A percentile compares a stretch with the other conserved stretches of the same genome.
Conservation (phyloP, 2,329 filamentous ascomycete genomes). For the Decorospora gaudefroyi region DNA sequence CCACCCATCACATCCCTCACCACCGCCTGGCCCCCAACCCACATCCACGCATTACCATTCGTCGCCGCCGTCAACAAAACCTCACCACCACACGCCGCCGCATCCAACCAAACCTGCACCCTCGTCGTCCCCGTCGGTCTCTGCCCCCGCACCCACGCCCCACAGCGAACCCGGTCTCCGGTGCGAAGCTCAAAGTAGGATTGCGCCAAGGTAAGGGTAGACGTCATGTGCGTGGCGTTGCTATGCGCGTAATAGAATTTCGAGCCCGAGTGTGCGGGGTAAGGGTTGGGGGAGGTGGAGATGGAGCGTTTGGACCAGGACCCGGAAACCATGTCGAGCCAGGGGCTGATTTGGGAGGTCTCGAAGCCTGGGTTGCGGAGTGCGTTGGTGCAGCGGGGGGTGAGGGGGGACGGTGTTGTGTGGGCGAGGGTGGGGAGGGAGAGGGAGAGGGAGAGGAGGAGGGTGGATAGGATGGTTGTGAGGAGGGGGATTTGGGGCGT, state of each 20-base stretch:
- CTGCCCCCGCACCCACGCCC: constrained; percentile 16
- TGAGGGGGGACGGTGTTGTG: neutral
- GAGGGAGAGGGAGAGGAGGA: constrained; percentile 2
- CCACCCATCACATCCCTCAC: constrained; percentile 8
- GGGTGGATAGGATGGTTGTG: constrained; percentile 1
- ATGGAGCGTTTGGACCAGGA: constrained; percentile 20
- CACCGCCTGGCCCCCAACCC: constrained; percentile 10
- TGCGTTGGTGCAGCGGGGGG: constrained; percentile 18
- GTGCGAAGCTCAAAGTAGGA: constrained; percentile 8
- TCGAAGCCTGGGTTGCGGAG: constrained; percentile 30
- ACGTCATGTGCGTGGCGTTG: constrained; percentile 17
- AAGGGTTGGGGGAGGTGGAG: constrained; percentile 2
- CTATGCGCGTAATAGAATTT: constrained; percentile 15
- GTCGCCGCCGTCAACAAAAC: constrained; percentile 1
- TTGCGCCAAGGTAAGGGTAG: constrained; percentile 22
- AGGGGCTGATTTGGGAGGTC: constrained; percentile 10
- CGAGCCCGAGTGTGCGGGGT: constrained; percentile 9
- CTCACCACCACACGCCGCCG: constrained; percentile 17
- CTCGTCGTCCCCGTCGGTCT: constrained; percentile 13
- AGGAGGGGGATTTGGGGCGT: neutral
- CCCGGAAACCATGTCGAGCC: constrained; percentile 23
- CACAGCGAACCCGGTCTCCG: constrained; percentile 12
- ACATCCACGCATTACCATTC: constrained; percentile 14
- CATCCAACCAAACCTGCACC: constrained; percentile 25
- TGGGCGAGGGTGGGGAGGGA: neutral